Evolutionary conservation across 192 early-diverging fungal species (phyloP).

Genomic region (Podila horticola): DNA sequence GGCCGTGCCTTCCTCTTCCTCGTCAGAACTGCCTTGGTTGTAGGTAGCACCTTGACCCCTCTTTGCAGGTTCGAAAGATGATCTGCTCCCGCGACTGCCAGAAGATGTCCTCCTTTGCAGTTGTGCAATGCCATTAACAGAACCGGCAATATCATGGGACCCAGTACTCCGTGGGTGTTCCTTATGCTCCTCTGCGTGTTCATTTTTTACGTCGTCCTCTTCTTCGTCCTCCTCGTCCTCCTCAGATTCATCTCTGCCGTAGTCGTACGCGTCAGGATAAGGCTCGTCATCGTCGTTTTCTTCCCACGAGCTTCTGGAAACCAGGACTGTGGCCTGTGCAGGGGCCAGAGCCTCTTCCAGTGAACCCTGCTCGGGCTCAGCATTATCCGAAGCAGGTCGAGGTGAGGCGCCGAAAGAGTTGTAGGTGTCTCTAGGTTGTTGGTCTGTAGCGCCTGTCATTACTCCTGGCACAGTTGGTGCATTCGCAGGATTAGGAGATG

Average conservation of each 20-base stretch:
- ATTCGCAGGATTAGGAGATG: too few species aligned
- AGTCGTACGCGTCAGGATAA: conserved; percentile 27
- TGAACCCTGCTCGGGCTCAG: background rate
- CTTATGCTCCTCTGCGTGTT: background rate
- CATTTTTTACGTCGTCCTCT: conserved; percentile 9
- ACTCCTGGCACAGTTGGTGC: too few species aligned
- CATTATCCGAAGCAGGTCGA: background rate
- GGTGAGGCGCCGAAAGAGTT: background rate
- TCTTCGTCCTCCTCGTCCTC: conserved; percentile 13
- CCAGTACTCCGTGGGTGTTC: background rate
- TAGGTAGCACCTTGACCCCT: conserved; percentile 3
- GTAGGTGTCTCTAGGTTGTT: background rate
- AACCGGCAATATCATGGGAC: background rate
- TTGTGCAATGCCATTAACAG: background rate
- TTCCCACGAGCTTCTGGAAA: conserved; percentile 32
- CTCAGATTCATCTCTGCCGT: conserved; percentile 12
- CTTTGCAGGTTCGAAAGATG: background rate
- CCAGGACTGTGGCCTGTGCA: background rate
- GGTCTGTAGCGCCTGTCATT: background rate
- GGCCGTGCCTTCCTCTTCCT: conserved; percentile 13
- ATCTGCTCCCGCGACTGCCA: too few species aligned
- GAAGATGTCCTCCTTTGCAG: too few species aligned
- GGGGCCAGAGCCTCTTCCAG: background rate
- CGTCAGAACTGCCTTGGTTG: conserved; percentile 17
- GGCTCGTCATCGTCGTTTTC: conserved; percentile 41